Evolutionary conservation across 805 yeast species (phyloP).

Genomic region (Komagataella phaffii): DNA sequence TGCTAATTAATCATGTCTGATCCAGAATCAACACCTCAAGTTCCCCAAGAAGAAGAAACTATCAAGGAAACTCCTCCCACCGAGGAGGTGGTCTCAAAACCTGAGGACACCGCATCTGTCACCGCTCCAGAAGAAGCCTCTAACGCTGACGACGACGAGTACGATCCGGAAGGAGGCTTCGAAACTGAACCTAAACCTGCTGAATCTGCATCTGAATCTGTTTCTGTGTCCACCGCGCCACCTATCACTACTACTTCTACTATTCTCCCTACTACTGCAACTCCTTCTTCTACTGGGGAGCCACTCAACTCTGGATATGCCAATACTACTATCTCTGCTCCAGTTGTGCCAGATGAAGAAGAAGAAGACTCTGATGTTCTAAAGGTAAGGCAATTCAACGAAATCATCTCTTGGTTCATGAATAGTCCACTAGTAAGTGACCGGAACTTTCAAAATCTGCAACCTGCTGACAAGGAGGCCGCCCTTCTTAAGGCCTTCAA

Average conservation of each 20-base stretch:
- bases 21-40: background rate
- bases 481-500: conserved; percentile 20
- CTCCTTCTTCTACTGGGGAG: background rate
- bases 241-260: conserved; percentile 4
- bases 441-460: conserved; percentile 18
- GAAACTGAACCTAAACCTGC: conserved; percentile 15
- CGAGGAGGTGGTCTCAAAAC: background rate
- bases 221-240: conserved; percentile 5
- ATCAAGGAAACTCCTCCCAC: background rate
- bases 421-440: conserved; percentile 17
- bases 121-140: conserved; percentile 4
- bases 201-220: conserved; percentile 1
- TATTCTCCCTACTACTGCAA: conserved; percentile 9
- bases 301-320: background rate
- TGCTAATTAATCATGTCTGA: background rate
- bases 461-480: conserved; percentile 21
- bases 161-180: conserved; percentile 13
- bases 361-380: background rate
- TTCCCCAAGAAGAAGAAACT: background rate
- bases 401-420: conserved; percentile 16
- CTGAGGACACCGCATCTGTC: background rate
- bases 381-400: conserved; percentile 20
- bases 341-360: background rate
- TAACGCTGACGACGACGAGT: conserved; percentile 9
- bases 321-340: background rate